Conservation (phyloP, 192 early-diverging fungal species). For the Backusella tarrabulga region DNA sequence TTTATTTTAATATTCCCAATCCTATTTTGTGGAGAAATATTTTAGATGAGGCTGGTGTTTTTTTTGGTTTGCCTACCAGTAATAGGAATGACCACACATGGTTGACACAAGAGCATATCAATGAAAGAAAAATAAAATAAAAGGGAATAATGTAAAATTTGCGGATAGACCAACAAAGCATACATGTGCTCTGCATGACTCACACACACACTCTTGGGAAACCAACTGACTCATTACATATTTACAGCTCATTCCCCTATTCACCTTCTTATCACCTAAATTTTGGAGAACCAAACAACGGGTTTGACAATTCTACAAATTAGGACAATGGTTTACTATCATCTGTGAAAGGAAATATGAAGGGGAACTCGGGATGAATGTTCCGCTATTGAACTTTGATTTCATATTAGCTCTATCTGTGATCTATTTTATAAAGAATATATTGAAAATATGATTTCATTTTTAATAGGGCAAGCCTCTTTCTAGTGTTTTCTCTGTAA, state of each 20-base stretch:
- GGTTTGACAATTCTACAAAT: not conserved
- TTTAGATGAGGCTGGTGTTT: not conserved
- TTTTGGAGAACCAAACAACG: not conserved
- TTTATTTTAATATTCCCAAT: not conserved
- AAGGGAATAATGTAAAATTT: not conserved
- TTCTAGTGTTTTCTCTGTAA: not conserved
- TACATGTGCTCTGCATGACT: not conserved
- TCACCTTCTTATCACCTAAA: not conserved
- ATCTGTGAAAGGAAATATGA: not conserved
- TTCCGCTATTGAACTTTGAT: not conserved
- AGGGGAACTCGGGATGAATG: not conserved
- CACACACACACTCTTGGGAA: not conserved
- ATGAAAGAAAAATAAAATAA: not conserved
- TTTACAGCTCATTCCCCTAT: not conserved
- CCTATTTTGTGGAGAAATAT: not conserved
- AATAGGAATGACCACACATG: not conserved
- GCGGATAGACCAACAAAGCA: not conserved
- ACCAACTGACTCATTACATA: not conserved
- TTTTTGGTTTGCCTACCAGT: not conserved
- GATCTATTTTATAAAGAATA: not conserved
- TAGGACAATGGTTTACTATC: not conserved
- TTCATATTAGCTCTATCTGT: not conserved
- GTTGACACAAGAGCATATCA: not conserved
- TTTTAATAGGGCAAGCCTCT: not conserved
- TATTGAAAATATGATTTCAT: not conserved